Evolutionary conservation across 345 rosid genomes (phyloP).

Genomic region (Lepidium didymum): DNA sequence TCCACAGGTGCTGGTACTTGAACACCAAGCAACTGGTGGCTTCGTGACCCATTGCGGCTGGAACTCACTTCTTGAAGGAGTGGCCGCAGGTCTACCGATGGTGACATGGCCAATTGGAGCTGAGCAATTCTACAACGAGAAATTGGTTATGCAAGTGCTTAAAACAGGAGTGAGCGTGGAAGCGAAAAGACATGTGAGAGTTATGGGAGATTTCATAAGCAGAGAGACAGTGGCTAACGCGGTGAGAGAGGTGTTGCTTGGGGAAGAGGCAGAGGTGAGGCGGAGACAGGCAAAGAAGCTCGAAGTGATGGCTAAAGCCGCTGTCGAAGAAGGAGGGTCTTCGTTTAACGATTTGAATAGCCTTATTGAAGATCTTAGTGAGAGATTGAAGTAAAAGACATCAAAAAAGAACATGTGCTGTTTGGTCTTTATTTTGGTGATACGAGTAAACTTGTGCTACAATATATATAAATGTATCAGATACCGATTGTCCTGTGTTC

Average conservation of each 20-base stretch:
- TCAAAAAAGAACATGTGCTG: not conserved
- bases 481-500: not conserved
- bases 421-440: not conserved
- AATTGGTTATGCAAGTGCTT: conserved; percentile 32
- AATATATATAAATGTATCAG: not conserved
- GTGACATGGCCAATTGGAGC: conserved; percentile 43
- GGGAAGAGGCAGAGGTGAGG: conserved; percentile 38
- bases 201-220: conserved; percentile 6
- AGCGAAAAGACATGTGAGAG: conserved; percentile 14
- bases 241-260: conserved; percentile 26
- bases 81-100: conserved; percentile 39
- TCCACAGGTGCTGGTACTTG: conserved; percentile 42
- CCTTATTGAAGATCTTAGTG: conserved; percentile 29
- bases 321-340: conserved; percentile 44
- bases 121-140: conserved; percentile 46
- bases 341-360: conserved; percentile 28
- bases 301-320: conserved; percentile 29
- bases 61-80: conserved; percentile 43
- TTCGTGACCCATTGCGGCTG: conserved; percentile 53
- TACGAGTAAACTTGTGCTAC: not conserved
- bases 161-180: conserved; percentile 34
- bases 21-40: conserved; percentile 37
- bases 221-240: conserved; percentile 28
- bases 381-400: not conserved
- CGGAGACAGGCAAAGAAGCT: conserved; percentile 19